Conservation (phyloP, 2,329 filamentous ascomycete species). For the Grosmannia penicillata region DNA sequence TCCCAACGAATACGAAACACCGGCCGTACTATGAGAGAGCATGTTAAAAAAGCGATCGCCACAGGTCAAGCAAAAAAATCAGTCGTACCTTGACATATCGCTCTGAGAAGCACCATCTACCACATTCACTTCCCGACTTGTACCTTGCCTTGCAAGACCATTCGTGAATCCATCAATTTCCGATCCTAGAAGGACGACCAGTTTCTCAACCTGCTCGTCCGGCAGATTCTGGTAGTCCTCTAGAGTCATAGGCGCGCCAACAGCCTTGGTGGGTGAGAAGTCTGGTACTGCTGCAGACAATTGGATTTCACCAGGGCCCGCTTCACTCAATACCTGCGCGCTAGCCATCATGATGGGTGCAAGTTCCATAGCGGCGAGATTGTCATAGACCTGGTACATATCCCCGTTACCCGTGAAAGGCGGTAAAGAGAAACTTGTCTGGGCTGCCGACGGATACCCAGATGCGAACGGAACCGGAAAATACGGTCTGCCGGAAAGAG, state of each 20-base stretch:
- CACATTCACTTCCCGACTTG: no score
- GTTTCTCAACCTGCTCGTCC: constrained; percentile 17
- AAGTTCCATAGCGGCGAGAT: not conserved
- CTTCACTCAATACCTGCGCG: constrained; percentile 23
- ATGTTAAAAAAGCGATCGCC: no score
- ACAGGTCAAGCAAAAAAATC: no score
- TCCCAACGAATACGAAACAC: not conserved
- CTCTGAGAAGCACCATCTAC: no score
- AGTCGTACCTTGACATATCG: no score
- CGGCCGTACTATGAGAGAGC: not conserved
- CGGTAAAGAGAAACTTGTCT: constrained; percentile 10
- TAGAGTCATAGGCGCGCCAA: constrained; percentile 13
- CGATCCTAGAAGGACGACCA: constrained; percentile 14
- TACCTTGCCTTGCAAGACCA: not conserved
- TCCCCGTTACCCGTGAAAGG: constrained; percentile 15
- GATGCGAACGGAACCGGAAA: constrained; percentile 16
- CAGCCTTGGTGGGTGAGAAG: constrained; percentile 30
- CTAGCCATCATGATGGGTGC: constrained; percentile 15
- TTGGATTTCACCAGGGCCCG: constrained; percentile 28
- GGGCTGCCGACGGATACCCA: constrained; percentile 14
- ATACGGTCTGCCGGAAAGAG: constrained; percentile 16
- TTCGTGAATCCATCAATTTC: constrained; percentile 6
- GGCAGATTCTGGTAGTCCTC: constrained; percentile 18
- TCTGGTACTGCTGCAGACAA: constrained; percentile 50
- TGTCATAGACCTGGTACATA: constrained; percentile 15